Base-by-base conservation (phyloP, 768 basidiomycete species). In the Macrolepiota albuminosa region DNA sequence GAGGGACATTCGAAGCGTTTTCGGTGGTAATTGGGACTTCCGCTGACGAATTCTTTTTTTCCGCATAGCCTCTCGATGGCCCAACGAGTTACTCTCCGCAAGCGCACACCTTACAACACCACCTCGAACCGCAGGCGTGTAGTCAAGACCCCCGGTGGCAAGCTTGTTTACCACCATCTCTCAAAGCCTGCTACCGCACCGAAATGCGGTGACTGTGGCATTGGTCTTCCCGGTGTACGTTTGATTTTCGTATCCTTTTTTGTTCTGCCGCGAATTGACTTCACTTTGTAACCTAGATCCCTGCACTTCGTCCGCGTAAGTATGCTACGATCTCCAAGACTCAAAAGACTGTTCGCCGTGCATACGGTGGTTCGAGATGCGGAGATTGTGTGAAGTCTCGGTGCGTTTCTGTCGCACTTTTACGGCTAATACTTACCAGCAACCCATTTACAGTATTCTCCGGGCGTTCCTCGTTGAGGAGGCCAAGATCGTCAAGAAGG, bases 401-500 rank as follows among this genome's bases (percentile, higher is more conserved):
- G 95, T 96, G 69, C 58, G 85, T 81, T 3, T 46, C 42, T 16
- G 3, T 43, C 21, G 8, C 14, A 24, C 21, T 39, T 31, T 51
- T 40, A 58, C 21, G 2, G 47, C 21, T 13, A n/a, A 14, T 29
- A 63, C 52, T 64, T 63, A 46, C 7, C 42, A 59, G 65, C 37
- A 57, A 53, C n/a, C 39, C 24, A 31, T 3, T 8, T 53, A 0
- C 63, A 98, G 97, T 64, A 95, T 99, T 68, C 89, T 98, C 68
- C 92, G 97, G 61, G 95, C 97, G 64, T 99, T 99, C 88, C 79
- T 99, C 61, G 92, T 99, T 43, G 97, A 98, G 83, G 97, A 99
- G 82, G 97, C 97, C 48, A 98, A 98, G 83, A 98, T 99, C 69
- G 97, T 99, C 72, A 99, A 99, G 88, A 89, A 86, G 79, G 96